Evolutionary conservation across 2,329 filamentous ascomycete species (phyloP).

Genomic region (Lecanicillium sp.): DNA sequence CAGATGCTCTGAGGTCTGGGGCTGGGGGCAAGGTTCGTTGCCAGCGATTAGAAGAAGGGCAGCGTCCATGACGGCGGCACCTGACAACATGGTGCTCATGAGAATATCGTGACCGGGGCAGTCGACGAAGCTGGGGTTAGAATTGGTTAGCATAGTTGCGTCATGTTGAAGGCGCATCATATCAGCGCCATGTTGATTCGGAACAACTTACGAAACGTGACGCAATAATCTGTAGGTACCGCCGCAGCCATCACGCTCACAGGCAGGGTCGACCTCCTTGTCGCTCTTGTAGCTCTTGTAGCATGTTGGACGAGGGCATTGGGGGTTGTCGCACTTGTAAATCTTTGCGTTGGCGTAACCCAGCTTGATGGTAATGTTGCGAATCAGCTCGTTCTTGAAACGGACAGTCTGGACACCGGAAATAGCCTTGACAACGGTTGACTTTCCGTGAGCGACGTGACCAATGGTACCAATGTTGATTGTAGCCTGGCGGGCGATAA

Average conservation of each 20-base stretch:
- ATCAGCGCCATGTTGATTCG: neutral
- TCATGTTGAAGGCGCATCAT: neutral
- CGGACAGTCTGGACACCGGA: conserved; percentile 97
- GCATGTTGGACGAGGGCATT: conserved; percentile 89
- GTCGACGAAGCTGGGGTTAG: conserved; percentile 70
- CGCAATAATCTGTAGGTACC: conserved; percentile 83
- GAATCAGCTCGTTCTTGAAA: conserved; percentile 99
- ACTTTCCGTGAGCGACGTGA: conserved; percentile 98
- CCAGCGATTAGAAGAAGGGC: conserved; percentile 92
- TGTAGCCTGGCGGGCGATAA: conserved; percentile 94
- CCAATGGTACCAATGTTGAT: conserved; percentile 99
- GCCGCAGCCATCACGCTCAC: conserved; percentile 83
- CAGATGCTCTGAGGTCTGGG: conserved; percentile 96
- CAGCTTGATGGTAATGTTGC: conserved; percentile 99
- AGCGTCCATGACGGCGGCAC: conserved; percentile 98
- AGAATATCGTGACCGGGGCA: conserved; percentile 99
- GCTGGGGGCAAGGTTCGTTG: conserved; percentile 97
- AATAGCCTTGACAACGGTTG: conserved; percentile 97
- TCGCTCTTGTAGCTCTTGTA: conserved; percentile 97
- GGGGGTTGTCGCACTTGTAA: conserved; percentile 91
- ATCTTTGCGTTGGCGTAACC: conserved; percentile 99
- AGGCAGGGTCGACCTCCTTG: conserved; percentile 95
- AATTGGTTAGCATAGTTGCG: neutral
- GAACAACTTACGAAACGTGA: conserved; percentile 73
- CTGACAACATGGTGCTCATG: conserved; percentile 99